These are phyloP conservation scores for Paecilomyces dactylethromorphus DNA, from an alignment of 2,329 filamentous ascomycete genomes.

Conservation along the genomic window DNA sequence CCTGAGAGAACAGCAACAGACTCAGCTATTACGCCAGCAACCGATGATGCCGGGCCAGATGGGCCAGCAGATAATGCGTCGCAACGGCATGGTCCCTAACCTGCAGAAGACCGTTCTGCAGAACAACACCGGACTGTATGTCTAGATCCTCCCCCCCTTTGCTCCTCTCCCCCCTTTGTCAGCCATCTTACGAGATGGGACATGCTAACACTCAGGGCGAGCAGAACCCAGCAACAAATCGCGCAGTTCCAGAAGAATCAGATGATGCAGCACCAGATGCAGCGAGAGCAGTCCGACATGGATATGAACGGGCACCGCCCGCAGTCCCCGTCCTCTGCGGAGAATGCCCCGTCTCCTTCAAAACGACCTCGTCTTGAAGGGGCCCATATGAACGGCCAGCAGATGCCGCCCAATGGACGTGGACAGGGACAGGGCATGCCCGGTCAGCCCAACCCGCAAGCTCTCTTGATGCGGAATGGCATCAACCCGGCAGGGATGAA, in stretches of 20 bases:
- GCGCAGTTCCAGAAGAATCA: constrained; percentile 59
- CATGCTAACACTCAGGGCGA: neutral
- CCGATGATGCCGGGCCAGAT: constrained; percentile 50
- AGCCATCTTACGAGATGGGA: neutral
- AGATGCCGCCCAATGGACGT: constrained; percentile 70
- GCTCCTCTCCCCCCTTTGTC: neutral
- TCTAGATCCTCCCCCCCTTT: constrained; percentile 4
- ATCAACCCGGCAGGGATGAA: constrained; percentile 70
- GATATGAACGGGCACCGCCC: constrained; percentile 76
- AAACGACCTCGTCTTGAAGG: constrained; percentile 81
- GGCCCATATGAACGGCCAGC: constrained; percentile 65
- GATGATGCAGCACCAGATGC: constrained; percentile 74
- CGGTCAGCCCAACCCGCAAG: constrained; percentile 56
- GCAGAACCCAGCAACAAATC: constrained; percentile 59
- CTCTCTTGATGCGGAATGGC: constrained; percentile 52
- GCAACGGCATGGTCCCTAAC: constrained; percentile 31
- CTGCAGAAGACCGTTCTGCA: constrained; percentile 71
- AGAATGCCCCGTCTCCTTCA: constrained; percentile 86
- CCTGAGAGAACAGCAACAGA: constrained; percentile 67
- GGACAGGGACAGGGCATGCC: constrained; percentile 65
- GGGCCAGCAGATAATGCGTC: constrained; percentile 49
- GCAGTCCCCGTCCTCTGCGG: constrained; percentile 72
- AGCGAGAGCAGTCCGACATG: constrained; percentile 79
- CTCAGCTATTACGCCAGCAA: constrained; percentile 68
- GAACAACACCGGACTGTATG: constrained; percentile 53